Evolutionary conservation across 768 basidiomycete species (phyloP).

Genomic region (Xanthoconium purpureum): DNA sequence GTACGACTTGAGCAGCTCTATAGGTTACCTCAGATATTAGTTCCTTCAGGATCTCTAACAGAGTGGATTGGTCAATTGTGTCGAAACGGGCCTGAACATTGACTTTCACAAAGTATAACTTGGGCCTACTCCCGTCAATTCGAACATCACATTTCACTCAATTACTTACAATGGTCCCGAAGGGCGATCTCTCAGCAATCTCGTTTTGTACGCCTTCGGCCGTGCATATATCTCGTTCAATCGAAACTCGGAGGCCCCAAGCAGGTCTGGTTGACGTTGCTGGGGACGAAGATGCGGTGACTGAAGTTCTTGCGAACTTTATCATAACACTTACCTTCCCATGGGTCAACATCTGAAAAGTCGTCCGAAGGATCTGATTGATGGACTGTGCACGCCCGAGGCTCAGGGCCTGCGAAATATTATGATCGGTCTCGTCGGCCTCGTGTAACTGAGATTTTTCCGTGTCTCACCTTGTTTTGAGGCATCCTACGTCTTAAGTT

Average conservation of each 20-base stretch:
- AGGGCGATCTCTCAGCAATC: constrained; percentile 36
- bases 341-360: constrained; percentile 84
- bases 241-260: constrained; percentile 83
- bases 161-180: constrained; percentile 51
- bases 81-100: constrained; percentile 97
- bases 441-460: background rate
- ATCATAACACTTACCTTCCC: constrained; percentile 59
- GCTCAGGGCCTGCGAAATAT: constrained; percentile 29
- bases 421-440: background rate
- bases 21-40: constrained; percentile 65
- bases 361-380: constrained; percentile 80
- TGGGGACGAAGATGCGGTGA: constrained; percentile 29
- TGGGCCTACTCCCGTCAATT: constrained; percentile 52
- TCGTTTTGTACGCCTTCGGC: constrained; percentile 67
- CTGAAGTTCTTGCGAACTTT: background rate
- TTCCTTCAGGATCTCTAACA: constrained; percentile 71
- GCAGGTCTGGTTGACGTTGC: constrained; percentile 56
- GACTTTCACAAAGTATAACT: constrained; percentile 92
- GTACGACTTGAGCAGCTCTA: background rate
- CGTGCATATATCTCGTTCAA: constrained; percentile 77
- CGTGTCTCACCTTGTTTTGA: constrained; percentile 28
- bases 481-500: constrained; percentile 66
- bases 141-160: background rate
- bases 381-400: constrained; percentile 57
- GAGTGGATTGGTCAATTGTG: constrained; percentile 84